Conservation (phyloP, 768 basidiomycete species). For the Pleurotus eryngii region DNA sequence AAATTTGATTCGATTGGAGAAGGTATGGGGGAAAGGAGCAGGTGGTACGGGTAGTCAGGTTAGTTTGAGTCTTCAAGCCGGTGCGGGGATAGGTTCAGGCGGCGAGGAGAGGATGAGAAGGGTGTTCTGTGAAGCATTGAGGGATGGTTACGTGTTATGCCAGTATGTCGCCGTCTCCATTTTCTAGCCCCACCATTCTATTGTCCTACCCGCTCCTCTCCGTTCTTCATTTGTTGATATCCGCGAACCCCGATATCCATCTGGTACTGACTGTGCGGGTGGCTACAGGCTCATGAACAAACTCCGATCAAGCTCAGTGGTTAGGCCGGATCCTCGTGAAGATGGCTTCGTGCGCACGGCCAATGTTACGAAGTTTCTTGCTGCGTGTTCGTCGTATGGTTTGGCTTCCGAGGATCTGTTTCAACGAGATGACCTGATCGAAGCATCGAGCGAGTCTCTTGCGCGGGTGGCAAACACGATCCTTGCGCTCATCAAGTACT, state of each 20-base stretch:
- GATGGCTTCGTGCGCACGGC: constrained; percentile 62
- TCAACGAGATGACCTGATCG: constrained; percentile 63
- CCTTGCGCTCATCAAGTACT: constrained; percentile 59
- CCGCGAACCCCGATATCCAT: constrained; percentile 8
- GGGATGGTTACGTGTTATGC: constrained; percentile 87
- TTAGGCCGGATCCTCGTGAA: constrained; percentile 63
- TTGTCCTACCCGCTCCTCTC: constrained; percentile 1
- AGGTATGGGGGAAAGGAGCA: constrained; percentile 64
- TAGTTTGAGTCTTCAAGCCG: constrained; percentile 29
- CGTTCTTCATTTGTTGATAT: neutral
- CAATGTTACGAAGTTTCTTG: constrained; percentile 78
- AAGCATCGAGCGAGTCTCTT: constrained; percentile 55
- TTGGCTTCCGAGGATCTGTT: constrained; percentile 63
- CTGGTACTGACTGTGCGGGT: constrained; percentile 1
- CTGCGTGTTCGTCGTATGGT: constrained; percentile 68
- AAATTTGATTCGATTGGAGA: constrained; percentile 62
- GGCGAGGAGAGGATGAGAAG: constrained; percentile 77
- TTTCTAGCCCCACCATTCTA: constrained; percentile 17
- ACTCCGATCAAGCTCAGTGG: constrained; percentile 56
- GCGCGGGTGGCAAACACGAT: constrained; percentile 76
- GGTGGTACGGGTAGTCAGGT: constrained; percentile 34
- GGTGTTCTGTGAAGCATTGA: constrained; percentile 69
- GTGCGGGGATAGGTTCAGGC: constrained; percentile 37
- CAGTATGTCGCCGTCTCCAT: constrained; percentile 55
- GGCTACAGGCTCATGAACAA: constrained; percentile 71